A percentile compares a stretch with the other conserved stretches of the same genome.
Conservation (phyloP, 2,329 filamentous ascomycete species). For the Chaetomiaceae sp. region DNA sequence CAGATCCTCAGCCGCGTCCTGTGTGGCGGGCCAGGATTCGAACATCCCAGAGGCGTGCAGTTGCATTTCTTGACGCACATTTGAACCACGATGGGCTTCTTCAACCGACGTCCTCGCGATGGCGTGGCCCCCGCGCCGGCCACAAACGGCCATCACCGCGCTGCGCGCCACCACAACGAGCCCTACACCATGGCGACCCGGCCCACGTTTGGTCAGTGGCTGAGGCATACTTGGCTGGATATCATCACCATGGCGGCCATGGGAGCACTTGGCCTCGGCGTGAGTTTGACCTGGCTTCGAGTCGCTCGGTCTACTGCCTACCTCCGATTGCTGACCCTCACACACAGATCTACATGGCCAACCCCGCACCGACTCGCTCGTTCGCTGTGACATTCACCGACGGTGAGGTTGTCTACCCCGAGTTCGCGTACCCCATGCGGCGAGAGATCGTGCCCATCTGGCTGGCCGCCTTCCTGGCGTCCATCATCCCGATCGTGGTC, state of each 20-base stretch:
- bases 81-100: slow-evolving; percentile 28
- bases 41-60: no score
- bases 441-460: slow-evolving; percentile 57
- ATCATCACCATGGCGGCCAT: slow-evolving; percentile 60
- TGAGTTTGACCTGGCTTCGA: slow-evolving; percentile 33
- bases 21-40: no score
- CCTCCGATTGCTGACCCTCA: no score
- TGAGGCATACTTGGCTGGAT: slow-evolving; percentile 61
- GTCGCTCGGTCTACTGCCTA: no score
- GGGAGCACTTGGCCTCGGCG: slow-evolving; percentile 61
- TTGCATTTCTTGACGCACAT: no score
- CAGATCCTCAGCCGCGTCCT: no score
- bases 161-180: slow-evolving; percentile 5
- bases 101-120: slow-evolving; percentile 22
- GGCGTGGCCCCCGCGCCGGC: slow-evolving; percentile 7
- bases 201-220: slow-evolving; percentile 62
- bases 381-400: slow-evolving; percentile 55
- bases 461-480: slow-evolving; percentile 50
- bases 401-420: slow-evolving; percentile 56
- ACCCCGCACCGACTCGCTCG: slow-evolving; percentile 50
- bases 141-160: slow-evolving; percentile 2
- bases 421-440: slow-evolving; percentile 59
- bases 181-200: slow-evolving; percentile 29
- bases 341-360: slow-evolving; percentile 44
- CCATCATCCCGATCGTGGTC: slow-evolving; percentile 56